These are phyloP conservation scores for Aspergillus persii DNA, from an alignment of 2,329 filamentous ascomycete species.

Conservation along the genomic window DNA sequence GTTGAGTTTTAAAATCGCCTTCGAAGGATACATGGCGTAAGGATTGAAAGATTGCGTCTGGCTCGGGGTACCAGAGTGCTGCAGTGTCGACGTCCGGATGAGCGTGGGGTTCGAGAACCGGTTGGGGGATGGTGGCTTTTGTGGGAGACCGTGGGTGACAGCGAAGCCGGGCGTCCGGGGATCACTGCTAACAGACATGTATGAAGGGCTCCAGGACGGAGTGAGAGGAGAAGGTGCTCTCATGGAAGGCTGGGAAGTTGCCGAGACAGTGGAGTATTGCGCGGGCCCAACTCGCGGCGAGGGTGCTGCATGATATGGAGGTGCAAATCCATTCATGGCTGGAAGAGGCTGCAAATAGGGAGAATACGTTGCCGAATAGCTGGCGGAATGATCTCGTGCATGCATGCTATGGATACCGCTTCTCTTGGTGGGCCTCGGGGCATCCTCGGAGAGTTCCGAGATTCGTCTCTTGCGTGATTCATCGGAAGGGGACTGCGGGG, in stretches of 20 bases:
- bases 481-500: conserved; percentile 39
- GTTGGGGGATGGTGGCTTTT: conserved; percentile 46
- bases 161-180: conserved; percentile 45
- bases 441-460: conserved; percentile 50
- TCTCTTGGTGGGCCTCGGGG: conserved; percentile 50
- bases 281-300: conserved; percentile 43
- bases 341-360: conserved; percentile 52
- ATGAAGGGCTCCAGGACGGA: conserved; percentile 49
- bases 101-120: conserved; percentile 56
- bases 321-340: conserved; percentile 39
- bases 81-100: conserved; percentile 66
- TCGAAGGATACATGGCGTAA: conserved; percentile 77
- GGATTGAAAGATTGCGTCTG: conserved; percentile 65
- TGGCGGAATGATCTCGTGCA: conserved; percentile 51
- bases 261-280: conserved; percentile 43
- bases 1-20: conserved; percentile 79
- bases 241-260: conserved; percentile 42
- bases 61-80: conserved; percentile 51
- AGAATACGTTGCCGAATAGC: conserved; percentile 52
- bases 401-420: conserved; percentile 47
- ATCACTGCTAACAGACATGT: conserved; percentile 45
- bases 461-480: conserved; percentile 58
- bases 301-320: conserved; percentile 35
- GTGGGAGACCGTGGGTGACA: conserved; percentile 35
- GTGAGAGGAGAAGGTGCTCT: conserved; percentile 51